These are phyloP conservation scores for Colletotrichum phormii DNA, from an alignment of 2,329 filamentous ascomycete genomes.

Conservation along the genomic window DNA sequence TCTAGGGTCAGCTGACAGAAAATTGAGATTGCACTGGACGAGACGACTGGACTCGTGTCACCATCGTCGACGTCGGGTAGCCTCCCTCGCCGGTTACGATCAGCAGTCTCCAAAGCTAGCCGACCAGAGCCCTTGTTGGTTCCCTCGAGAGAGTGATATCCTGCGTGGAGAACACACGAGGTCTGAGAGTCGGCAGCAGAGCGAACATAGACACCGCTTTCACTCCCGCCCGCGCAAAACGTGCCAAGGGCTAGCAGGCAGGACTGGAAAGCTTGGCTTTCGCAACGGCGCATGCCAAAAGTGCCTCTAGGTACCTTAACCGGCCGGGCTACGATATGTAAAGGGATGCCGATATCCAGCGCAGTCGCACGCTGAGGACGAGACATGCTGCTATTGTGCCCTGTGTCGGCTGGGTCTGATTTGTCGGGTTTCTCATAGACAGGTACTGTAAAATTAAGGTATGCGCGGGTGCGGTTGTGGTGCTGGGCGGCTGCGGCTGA, in stretches of 20 bases:
- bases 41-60: not conserved
- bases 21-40: conserved; percentile 15
- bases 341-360: not conserved
- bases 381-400: not conserved
- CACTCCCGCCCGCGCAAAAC: not conserved
- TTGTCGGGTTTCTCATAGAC: not conserved
- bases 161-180: conserved; percentile 6
- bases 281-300: conserved; percentile 23
- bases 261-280: conserved; percentile 45
- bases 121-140: conserved; percentile 21
- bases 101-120: not conserved
- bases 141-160: conserved; percentile 28
- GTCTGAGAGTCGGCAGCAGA: not conserved
- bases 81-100: not conserved
- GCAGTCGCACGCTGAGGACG: not conserved
- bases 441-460: conserved; percentile 13
- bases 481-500: conserved; percentile 28
- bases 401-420: not conserved
- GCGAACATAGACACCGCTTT: conserved; percentile 26
- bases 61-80: not conserved
- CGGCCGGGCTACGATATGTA: conserved; percentile 1
- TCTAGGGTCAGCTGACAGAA: conserved; percentile 17
- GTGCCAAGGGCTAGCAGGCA: not conserved
- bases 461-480: conserved; percentile 14
- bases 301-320: conserved; percentile 4